phyloP scores from a whole-genome alignment of 1,139 yeast species.

The Petasospora rhodanensis region DNA sequence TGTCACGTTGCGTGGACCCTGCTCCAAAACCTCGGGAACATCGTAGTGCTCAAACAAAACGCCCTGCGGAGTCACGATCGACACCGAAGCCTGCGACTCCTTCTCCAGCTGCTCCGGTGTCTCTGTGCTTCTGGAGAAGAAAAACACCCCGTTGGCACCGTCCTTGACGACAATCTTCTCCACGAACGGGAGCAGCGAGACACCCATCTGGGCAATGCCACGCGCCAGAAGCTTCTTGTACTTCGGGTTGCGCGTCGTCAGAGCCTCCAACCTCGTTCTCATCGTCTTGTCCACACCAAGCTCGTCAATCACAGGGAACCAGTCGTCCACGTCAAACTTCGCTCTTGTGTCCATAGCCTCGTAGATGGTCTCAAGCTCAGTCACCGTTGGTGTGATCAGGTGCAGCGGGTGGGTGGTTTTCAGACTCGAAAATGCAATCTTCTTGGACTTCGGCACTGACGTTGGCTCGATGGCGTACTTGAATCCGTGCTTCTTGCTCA shows the following conservation, averaged over 20 bases:
- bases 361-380: constrained; percentile 56
- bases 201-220: constrained; percentile 67
- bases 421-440: constrained; percentile 7
- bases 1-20: constrained; percentile 46
- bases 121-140: constrained; percentile 22
- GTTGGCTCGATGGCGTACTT: constrained; percentile 71
- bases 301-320: constrained; percentile 74
- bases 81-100: constrained; percentile 1
- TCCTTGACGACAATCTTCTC: constrained; percentile 66
- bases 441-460: constrained; percentile 52
- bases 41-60: constrained; percentile 62
- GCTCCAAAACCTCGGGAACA: constrained; percentile 36
- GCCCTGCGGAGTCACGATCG: constrained; percentile 33
- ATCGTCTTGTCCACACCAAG: constrained; percentile 45
- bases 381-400: constrained; percentile 48
- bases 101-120: too few species aligned
- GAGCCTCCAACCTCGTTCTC: constrained; percentile 14
- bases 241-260: constrained; percentile 19
- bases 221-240: constrained; percentile 28
- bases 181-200: constrained; percentile 66
- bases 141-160: constrained; percentile 64
- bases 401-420: constrained; percentile 8
- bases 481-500: constrained; percentile 24
- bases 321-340: constrained; percentile 55
- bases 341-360: constrained; percentile 43